Percentiles rank a stretch among this genome's conserved stretches.
Conservation (phyloP, 352 stramenopile genomes). For the Phytophthora parvispora region DNA sequence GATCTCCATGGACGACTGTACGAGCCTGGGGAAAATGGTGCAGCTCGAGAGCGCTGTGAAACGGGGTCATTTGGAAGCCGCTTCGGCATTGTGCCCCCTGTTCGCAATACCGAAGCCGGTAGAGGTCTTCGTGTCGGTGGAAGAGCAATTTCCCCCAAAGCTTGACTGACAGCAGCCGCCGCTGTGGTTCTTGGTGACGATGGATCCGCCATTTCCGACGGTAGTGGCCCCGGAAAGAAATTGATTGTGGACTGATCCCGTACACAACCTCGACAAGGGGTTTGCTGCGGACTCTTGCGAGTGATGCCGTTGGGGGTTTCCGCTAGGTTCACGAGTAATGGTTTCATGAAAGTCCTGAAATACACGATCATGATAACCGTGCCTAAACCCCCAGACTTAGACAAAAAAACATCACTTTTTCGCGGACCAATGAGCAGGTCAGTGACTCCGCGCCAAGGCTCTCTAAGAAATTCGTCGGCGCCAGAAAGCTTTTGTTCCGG, state of each 20-base stretch:
- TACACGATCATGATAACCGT: slow-evolving; percentile 9
- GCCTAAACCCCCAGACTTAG: neutral
- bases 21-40: slow-evolving; percentile 15
- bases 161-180: slow-evolving; percentile 53
- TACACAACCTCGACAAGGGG: neutral
- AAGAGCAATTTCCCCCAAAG: slow-evolving; percentile 38
- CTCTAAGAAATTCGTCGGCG: slow-evolving; percentile 9
- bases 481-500: slow-evolving; percentile 1
- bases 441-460: neutral
- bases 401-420: too few species aligned
- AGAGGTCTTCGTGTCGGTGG: slow-evolving; percentile 7
- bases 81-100: slow-evolving; percentile 2
- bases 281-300: neutral
- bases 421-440: slow-evolving; percentile 15
- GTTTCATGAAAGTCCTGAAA: slow-evolving; percentile 32
- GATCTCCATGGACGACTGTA: slow-evolving; percentile 32
- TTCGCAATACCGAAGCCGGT: slow-evolving; percentile 13
- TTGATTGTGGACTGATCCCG: neutral
- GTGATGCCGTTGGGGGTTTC: slow-evolving; percentile 25
- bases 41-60: slow-evolving; percentile 15
- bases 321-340: slow-evolving; percentile 16
- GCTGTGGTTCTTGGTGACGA: slow-evolving; percentile 28
- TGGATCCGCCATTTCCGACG: slow-evolving; percentile 14
- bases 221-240: neutral
- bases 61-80: slow-evolving; percentile 5